Percentiles rank a stretch among this genome's conserved stretches.
These are phyloP conservation scores for Barbatosphaeria neglecta DNA, from an alignment of 495 filamentous ascomycete species.

Conservation along the genomic window DNA sequence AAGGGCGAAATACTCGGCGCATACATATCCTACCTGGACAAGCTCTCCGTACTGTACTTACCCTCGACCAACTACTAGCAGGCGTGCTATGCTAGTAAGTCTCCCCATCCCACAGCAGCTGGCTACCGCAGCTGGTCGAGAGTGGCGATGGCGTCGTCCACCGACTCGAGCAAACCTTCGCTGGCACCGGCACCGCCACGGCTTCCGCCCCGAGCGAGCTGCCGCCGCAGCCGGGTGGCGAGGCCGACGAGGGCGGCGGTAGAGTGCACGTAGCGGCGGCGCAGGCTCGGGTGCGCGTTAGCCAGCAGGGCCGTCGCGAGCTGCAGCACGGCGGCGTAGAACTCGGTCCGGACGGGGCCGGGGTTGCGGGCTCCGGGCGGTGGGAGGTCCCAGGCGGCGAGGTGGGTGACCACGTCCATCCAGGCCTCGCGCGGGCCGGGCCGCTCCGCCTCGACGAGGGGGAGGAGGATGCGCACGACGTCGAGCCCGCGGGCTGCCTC, in stretches of 20 bases:
- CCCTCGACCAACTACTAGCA: too few relatives aligned
- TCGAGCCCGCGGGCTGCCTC: slow-evolving; percentile 35
- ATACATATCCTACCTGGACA: too few relatives aligned
- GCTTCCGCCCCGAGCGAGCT: slow-evolving; percentile 3
- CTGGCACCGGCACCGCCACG: slow-evolving; percentile 7
- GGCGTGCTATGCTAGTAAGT: too few relatives aligned
- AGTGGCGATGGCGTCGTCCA: slow-evolving; percentile 14
- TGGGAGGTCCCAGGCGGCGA: slow-evolving; percentile 22
- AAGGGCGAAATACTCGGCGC: too few relatives aligned
- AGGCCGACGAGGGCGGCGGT: slow-evolving; percentile 27
- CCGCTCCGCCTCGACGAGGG: slow-evolving; percentile 29
- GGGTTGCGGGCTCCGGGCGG: background rate
- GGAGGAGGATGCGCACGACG: slow-evolving; percentile 39
- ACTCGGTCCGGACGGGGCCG: slow-evolving; percentile 16
- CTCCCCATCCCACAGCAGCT: too few relatives aligned
- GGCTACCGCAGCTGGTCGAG: slow-evolving; percentile 4
- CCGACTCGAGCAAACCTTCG: slow-evolving; percentile 6
- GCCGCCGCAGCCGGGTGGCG: slow-evolving; percentile 19
- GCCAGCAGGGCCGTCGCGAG: slow-evolving; percentile 36
- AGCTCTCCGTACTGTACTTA: too few relatives aligned
- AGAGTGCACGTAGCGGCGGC: slow-evolving; percentile 32
- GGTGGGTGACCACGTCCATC: slow-evolving; percentile 30
- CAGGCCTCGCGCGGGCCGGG: slow-evolving; percentile 31
- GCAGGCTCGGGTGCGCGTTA: slow-evolving; percentile 29
- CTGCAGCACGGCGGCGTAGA: slow-evolving; percentile 38